Base-by-base conservation (phyloP, 805 yeast genomes). In the Candida glaebosa region DNA sequence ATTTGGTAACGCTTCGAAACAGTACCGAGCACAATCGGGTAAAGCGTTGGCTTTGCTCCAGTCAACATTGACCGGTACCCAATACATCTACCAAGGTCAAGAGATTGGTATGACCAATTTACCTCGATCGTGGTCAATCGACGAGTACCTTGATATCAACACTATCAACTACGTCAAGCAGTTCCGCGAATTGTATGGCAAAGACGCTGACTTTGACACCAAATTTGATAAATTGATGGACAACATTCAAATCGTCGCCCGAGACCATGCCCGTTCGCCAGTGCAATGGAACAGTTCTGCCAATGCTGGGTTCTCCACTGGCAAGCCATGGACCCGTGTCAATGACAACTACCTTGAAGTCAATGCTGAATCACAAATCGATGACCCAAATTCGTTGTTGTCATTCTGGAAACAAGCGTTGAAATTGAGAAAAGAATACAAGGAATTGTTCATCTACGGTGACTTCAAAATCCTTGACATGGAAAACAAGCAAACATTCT, bases 21-120 rank as follows among this genome's bases (percentile, higher is more conserved):
- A 3, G 9, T 60, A 47, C 49, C 55, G 70, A 34, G 60, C 51
- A 38, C 52, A 58, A 39, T 66, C 77, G 22, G 77, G 78, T 19
- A 78, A 78, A 57, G 56, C 76, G 53, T 53, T 78, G 45, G 66
- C 79, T n/a, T 45, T 71, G 36, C 56, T 78, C 52, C 69, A 71
- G 45, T 41, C 65, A 9, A 52, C 79, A 9, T 64, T 76, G 47
- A 71, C 78, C 22, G 82, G 84, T 38, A 76, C 83, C 10, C 56
- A 76, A 41, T 79, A 66, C 58, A 60, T 79, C 31, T 79, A 77
- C 58, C 82, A 79, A 57, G 84, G 83, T 39, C 84, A 79, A 55
- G 84, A 79, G 50, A 62, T 79, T 45, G 83, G 79, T 26, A 73
- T 72, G 75, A 67, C 69, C 41, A 78, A 78, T 53, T 57, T 76